Evolutionary conservation across 164 flowering plant genomes (phyloP).

Genomic region (Saururus chinensis): DNA sequence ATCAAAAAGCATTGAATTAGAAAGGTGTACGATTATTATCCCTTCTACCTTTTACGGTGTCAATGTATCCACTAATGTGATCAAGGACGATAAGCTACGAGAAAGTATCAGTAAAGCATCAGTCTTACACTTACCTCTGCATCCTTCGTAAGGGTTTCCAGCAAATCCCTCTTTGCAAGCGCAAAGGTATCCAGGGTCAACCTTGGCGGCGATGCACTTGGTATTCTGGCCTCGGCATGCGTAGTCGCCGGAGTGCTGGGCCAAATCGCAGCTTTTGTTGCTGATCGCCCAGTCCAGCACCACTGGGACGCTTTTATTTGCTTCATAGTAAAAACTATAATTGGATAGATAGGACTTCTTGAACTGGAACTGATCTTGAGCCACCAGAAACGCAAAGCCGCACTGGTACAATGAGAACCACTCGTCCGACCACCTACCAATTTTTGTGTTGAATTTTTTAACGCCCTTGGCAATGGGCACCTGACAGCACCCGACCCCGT

Average conservation of each 20-base stretch:
- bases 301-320: background rate
- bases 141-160: constrained; percentile 31
- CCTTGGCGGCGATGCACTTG: constrained; percentile 10
- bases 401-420: background rate
- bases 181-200: constrained; percentile 46
- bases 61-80: no score
- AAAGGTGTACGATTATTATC: no score
- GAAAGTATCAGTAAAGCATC: background rate
- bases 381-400: constrained; percentile 4
- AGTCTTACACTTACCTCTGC: background rate
- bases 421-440: background rate
- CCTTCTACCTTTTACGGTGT: no score
- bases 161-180: constrained; percentile 31
- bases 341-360: background rate
- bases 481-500: constrained; percentile 9
- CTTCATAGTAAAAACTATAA: background rate
- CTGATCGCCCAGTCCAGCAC: constrained; percentile 45
- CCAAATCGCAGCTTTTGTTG: constrained; percentile 15
- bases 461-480: background rate
- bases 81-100: background rate
- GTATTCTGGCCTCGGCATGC: constrained; percentile 16
- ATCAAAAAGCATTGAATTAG: no score
- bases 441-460: background rate
- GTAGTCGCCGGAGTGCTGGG: background rate
- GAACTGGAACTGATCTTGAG: background rate